A percentile compares a stretch with the other conserved stretches of the same genome.
Evolutionary conservation across 2,329 filamentous ascomycete genomes (phyloP).

Genomic region (Xylaria sp.): DNA sequence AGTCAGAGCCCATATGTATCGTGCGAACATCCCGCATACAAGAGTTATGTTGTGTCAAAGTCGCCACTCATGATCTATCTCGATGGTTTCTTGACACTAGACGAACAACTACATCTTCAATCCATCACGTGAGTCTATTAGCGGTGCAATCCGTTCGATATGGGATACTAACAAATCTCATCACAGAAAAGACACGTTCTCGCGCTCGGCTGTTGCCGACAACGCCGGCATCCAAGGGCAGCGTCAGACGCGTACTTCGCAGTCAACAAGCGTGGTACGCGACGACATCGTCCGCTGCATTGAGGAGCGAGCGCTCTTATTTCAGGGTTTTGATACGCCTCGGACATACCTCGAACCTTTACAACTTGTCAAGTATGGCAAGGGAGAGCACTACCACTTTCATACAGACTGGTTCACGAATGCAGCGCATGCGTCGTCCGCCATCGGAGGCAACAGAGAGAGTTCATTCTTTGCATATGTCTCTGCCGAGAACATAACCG

Average conservation of each 20-base stretch:
- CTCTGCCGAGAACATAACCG: conserved; percentile 53
- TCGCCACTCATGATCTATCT: conserved; percentile 55
- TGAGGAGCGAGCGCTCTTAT: conserved; percentile 57
- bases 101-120: conserved; percentile 51
- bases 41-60: conserved; percentile 49
- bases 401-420: conserved; percentile 63
- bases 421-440: conserved; percentile 50
- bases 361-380: conserved; percentile 59
- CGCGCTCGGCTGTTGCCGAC: conserved; percentile 55
- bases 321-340: conserved; percentile 56
- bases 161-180: conserved; percentile 22
- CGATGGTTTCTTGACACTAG: conserved; percentile 50
- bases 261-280: conserved; percentile 56
- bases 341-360: conserved; percentile 56
- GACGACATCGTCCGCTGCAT: conserved; percentile 58
- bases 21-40: conserved; percentile 50
- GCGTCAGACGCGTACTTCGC: conserved; percentile 55
- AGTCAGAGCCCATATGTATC: conserved; percentile 30
- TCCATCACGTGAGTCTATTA: conserved; percentile 47
- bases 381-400: conserved; percentile 58
- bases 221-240: conserved; percentile 48
- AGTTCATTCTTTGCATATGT: conserved; percentile 62
- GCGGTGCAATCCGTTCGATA: neutral
- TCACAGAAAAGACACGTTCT: conserved; percentile 55
- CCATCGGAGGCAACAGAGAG: conserved; percentile 56